A percentile compares a stretch with the other conserved stretches of the same genome.
These are phyloP conservation scores for Calycina marina DNA, from an alignment of 2,329 filamentous ascomycete genomes.

Conservation along the genomic window DNA sequence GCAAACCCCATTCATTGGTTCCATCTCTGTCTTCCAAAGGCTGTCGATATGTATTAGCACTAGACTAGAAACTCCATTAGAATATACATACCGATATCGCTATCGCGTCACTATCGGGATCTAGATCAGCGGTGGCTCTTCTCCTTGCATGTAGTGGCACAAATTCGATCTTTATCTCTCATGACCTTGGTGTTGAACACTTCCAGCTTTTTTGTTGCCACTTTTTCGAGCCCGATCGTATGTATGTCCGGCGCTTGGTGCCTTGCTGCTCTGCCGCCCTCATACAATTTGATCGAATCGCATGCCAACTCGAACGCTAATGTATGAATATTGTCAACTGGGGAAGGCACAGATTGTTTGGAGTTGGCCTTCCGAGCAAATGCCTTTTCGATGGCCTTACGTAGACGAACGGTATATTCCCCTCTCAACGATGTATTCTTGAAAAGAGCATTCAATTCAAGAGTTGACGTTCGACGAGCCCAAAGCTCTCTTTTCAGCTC, in stretches of 20 bases:
- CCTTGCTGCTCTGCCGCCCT: conserved; percentile 3
- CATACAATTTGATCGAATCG: conserved; percentile 3
- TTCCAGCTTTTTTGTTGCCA: conserved; percentile 3
- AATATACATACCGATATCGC: conserved; percentile 4
- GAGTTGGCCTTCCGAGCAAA: conserved; percentile 2
- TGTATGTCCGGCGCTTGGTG: conserved; percentile 5
- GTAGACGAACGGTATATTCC: conserved; percentile 3
- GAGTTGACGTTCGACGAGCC: conserved; percentile 2
- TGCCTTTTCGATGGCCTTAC: conserved; percentile 4
- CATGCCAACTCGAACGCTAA: conserved; percentile 4
- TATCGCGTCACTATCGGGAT: conserved; percentile 2
- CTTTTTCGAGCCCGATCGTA: conserved; percentile 5
- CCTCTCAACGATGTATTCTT: conserved; percentile 4
- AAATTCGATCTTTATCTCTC: conserved; percentile 2
- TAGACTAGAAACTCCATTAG: conserved; percentile 3
- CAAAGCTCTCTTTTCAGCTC: conserved; percentile 5
- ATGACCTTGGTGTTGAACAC: conserved; percentile 2
- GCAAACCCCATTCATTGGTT: conserved; percentile 3
- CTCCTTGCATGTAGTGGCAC: conserved; percentile 1
- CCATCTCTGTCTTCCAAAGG: conserved; percentile 2
- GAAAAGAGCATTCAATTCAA: conserved; percentile 5
- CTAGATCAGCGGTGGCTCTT: conserved; percentile 2
- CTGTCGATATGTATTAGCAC: conserved; percentile 3
- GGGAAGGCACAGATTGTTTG: conserved; percentile 4
- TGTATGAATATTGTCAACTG: conserved; percentile 3